Evolutionary conservation across 2,329 filamentous ascomycete genomes (phyloP), one percentile per base, ranked within the genome.

Genomic region (Hawksworthiomyces lignivorus): DNA sequence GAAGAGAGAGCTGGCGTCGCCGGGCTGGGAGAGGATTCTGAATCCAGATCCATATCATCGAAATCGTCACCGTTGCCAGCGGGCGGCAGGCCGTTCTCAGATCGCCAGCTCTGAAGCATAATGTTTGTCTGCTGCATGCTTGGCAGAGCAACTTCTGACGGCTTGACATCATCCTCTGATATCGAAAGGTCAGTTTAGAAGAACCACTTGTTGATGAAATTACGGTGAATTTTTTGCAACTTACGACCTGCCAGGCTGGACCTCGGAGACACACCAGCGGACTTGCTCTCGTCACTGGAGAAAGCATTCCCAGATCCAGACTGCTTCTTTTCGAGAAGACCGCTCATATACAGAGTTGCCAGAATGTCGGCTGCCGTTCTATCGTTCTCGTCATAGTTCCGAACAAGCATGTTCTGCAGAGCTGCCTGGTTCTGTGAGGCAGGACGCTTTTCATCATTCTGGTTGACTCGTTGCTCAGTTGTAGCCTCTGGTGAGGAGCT

Each of bases 81-180:
- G 36, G 28, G 12, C 10, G 33, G 6, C n/a, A 11, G 11, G 15
- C 29, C 30, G 26, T 45, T 38, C 14, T 42, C 40, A 8, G 47
- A 36, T n/a, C 24, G 44, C 49, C 49, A 51, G 29, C 30, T 31
- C 19, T 44, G 22, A 20, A 51, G 42, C 41, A 51, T 49, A 15
- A 33, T 27, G 26, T 32, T 39, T 5, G 48, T 50, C 45, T 51
- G 49, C 34, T 44, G 29, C 49, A 51, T 51, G 39, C 43, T 47
- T 17, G 49, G 49, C 30, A 51, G 40, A 4, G 31, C 18, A 2
- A 50, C 32, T 14, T 42, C 21, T 11, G 29, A 17, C 18, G 39
- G 43, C 27, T 35, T 28, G 24, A 24, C n/a, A 21, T 39, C 29
- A 10, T 28, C 37, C 7, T 20, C 30, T 24, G 8, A 26, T 26